Base-by-base conservation (phyloP, 2,329 filamentous ascomycete genomes). In the Diplodia mutila region DNA sequence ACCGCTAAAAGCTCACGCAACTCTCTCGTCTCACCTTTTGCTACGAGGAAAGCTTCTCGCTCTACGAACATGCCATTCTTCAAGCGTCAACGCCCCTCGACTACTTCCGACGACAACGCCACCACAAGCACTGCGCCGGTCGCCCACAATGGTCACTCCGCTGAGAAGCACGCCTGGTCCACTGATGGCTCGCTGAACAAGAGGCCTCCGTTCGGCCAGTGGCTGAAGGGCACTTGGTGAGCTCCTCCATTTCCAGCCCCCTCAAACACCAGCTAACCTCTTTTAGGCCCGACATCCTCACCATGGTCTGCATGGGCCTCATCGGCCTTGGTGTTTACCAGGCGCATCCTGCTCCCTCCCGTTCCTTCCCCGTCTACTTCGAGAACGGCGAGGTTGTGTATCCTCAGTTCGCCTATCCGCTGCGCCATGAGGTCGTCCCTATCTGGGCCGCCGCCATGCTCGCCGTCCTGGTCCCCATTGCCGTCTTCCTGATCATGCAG, bases 371-470 rank as follows among this genome's bases (percentile, higher is more conserved):
- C 42, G 84, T 92, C 51, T 85, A 83, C 55, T 91, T 90, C 73
- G 77, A 82, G 34, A 86, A 91, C 71, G 88, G 89, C 69, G 86
- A 91, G 73, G 82, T 92, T 51, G 88, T 92, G 54, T 89, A 89
- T 71, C 90, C 90, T 0, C 75, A 91, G 69, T 91, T 91, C 71
- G 89, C 89, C 32, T 92, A 91, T 74, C 89, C 90, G 0, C 77
- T 91, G 27, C 87, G 90, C 69, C 86, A 89, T 53, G 66, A 83
- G 72, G 90, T 91, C 73, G 77, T 92, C 7, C 90, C 90, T 27
- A 91, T 91, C 73, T 91, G 87, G 87, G 82, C 86, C 1, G 89
- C 90, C 11, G 90, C 90, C 1, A 77, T 93, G 21, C 81, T 92
- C 21, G 89, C 86, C 16, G 80, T 85, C 34, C 75, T 92, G 2